phyloP scores from a whole-genome alignment of 139 green algal genomes.

The Spirogloea muscicola region DNA sequence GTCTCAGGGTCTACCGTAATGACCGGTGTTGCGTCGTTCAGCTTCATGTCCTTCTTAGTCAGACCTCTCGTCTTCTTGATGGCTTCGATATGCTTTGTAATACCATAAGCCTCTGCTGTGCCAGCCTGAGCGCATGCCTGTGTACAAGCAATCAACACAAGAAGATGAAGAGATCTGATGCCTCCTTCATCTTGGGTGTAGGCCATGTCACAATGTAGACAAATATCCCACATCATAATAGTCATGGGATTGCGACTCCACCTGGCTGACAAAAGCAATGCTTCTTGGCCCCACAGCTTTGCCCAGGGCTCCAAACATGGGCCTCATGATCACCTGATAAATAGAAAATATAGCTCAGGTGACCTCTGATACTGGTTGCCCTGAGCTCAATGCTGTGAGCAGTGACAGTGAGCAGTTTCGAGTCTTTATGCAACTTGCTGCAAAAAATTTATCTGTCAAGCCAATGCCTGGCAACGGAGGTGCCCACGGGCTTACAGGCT shows the following conservation, averaged over 20 bases:
- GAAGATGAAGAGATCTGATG: no score
- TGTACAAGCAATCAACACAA: no score
- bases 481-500: conserved; percentile 15
- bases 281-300: conserved; percentile 4
- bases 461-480: no score
- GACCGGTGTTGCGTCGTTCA: conserved; percentile 35
- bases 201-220: no score
- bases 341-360: no score
- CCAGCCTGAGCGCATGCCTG: neutral
- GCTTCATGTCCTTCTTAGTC: conserved; percentile 46
- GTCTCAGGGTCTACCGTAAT: conserved; percentile 51
- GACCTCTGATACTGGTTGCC: no score
- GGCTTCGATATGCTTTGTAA: conserved; percentile 33
- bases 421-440: no score
- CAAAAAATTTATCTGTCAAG: no score
- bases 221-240: no score
- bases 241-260: neutral
- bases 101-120: conserved; percentile 15
- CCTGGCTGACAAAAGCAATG: conserved; percentile 43
- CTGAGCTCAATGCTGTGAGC: no score
- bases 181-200: no score
- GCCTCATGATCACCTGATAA: conserved; percentile 44
- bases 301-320: conserved; percentile 36
- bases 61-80: conserved; percentile 29
- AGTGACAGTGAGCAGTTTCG: no score